Evolutionary conservation across 2,329 filamentous ascomycete species (phyloP).

Genomic region (Cadophora malorum): DNA sequence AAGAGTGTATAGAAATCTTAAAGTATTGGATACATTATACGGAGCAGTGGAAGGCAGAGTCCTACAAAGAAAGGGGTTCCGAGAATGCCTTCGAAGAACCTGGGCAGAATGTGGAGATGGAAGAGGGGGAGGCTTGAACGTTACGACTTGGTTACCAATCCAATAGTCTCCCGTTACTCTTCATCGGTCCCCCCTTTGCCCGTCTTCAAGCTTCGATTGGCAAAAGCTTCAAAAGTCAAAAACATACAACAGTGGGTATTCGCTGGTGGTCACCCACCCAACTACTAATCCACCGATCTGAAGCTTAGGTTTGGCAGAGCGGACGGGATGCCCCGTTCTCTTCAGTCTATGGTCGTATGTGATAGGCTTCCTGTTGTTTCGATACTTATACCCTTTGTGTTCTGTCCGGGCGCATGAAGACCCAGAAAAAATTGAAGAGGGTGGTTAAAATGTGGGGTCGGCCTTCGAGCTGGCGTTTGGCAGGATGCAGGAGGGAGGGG

Average conservation of each 20-base stretch:
- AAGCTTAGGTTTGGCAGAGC: slow-evolving; percentile 12
- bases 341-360: slow-evolving; percentile 14
- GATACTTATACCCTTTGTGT: background rate
- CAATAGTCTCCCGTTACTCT: no score
- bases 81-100: background rate
- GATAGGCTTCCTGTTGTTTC: background rate
- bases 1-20: background rate
- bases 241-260: slow-evolving; percentile 15
- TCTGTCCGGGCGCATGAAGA: background rate
- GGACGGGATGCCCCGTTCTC: slow-evolving; percentile 8
- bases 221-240: background rate
- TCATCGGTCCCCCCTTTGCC: no score
- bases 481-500: no score
- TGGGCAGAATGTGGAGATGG: background rate
- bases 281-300: slow-evolving; percentile 12
- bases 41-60: background rate
- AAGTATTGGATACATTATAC: background rate
- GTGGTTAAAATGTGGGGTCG: no score
- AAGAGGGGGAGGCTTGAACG: no score
- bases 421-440: no score
- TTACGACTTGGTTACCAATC: no score
- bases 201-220: background rate
- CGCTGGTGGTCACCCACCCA: slow-evolving; percentile 14
- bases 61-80: background rate
- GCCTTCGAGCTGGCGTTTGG: no score